These are phyloP conservation scores for Passalora sequoiae DNA, from an alignment of 2,329 filamentous ascomycete genomes.

Conservation along the genomic window DNA sequence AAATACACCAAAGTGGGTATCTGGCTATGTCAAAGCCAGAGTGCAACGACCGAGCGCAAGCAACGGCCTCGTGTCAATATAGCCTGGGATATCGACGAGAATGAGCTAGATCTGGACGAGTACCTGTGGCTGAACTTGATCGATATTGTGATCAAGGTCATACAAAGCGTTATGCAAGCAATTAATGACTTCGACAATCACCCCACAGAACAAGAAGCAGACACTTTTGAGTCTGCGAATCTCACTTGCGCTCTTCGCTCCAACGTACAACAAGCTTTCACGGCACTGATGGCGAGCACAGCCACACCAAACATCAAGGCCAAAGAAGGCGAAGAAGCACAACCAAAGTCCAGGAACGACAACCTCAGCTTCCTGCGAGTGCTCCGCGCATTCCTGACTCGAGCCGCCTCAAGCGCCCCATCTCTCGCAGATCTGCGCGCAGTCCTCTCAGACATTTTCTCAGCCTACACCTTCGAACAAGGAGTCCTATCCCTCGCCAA, in stretches of 20 bases:
- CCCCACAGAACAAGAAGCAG: conserved; percentile 24
- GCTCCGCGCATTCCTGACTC: conserved; percentile 78
- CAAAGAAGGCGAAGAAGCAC: conserved; percentile 16
- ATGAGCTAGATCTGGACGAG: conserved; percentile 57
- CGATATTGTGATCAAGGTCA: conserved; percentile 54
- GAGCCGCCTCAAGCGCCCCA: conserved; percentile 74
- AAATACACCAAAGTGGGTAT: conserved; percentile 92
- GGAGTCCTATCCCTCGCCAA: conserved; percentile 82
- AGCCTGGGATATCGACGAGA: conserved; percentile 47
- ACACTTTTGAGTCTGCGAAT: conserved; percentile 51
- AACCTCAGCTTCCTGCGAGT: conserved; percentile 79
- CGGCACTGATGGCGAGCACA: conserved; percentile 72
- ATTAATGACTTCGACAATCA: conserved; percentile 30
- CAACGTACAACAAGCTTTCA: conserved; percentile 86
- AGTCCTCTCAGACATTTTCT: conserved; percentile 84
- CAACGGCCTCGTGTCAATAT: conserved; percentile 34
- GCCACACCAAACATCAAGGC: conserved; percentile 44
- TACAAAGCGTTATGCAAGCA: conserved; percentile 38
- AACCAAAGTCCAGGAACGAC: conserved; percentile 28
- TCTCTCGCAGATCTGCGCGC: conserved; percentile 80
- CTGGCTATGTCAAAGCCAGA: conserved; percentile 89
- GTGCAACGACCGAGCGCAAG: conserved; percentile 47
- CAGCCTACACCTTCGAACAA: conserved; percentile 89
- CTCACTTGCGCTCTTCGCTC: conserved; percentile 65
- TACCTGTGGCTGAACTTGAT: conserved; percentile 62